These are phyloP conservation scores for Pichia ethanolica DNA, from an alignment of 805 yeast species.

Conservation along the genomic window DNA sequence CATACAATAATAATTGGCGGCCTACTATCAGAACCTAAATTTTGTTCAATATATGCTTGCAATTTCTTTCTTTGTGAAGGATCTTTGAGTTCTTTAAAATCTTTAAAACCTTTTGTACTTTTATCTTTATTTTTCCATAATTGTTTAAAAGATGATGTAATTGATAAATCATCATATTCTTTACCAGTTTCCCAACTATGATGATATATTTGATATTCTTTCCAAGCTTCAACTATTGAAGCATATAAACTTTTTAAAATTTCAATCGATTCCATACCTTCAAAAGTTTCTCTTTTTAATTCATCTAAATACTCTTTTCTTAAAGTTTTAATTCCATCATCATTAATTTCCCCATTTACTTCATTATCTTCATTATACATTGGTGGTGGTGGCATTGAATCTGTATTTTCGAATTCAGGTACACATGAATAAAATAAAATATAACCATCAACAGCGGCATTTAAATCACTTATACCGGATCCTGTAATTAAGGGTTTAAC, in stretches of 20 bases:
- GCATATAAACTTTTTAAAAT: slow-evolving; percentile 41
- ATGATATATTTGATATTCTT: slow-evolving; percentile 50
- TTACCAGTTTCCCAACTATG: slow-evolving; percentile 53
- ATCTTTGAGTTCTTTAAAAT: background rate
- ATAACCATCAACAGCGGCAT: slow-evolving; percentile 72
- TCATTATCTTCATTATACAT: background rate
- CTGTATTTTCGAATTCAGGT: slow-evolving; percentile 40
- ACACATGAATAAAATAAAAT: slow-evolving; percentile 61
- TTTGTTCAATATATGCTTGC: slow-evolving; percentile 2
- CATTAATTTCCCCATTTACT: background rate
- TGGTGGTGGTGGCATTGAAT: slow-evolving; percentile 13
- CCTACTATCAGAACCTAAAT: background rate
- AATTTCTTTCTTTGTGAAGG: background rate
- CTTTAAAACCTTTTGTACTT: background rate
- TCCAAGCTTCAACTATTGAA: slow-evolving; percentile 68
- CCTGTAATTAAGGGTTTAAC: slow-evolving; percentile 68
- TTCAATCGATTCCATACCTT: slow-evolving; percentile 19
- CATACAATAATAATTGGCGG: slow-evolving; percentile 68
- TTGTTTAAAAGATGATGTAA: slow-evolving; percentile 49
- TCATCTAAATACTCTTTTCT: slow-evolving; percentile 4
- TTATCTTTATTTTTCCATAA: slow-evolving; percentile 41
- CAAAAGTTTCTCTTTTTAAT: background rate
- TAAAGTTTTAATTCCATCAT: background rate
- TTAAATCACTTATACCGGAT: slow-evolving; percentile 70
- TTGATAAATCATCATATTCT: slow-evolving; percentile 60